These are phyloP conservation scores for Arthrinium phaeospermum DNA, from an alignment of 2,329 filamentous ascomycete genomes.

Conservation along the genomic window DNA sequence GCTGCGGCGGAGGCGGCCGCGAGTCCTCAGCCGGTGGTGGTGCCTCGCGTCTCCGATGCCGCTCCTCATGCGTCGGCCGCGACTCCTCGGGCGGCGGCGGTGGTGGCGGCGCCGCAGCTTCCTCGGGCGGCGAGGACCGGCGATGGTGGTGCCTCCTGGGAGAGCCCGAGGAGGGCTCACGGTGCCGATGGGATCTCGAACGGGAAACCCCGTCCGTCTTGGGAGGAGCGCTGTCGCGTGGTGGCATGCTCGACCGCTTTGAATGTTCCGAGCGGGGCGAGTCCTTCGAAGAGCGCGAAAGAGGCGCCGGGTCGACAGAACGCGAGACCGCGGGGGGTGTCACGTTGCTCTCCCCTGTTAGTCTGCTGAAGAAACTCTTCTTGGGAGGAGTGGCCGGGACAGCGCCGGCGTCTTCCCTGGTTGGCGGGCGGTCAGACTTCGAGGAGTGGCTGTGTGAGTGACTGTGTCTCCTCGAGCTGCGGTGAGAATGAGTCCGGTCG, in stretches of 20 bases:
- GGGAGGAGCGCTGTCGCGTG: slow-evolving; percentile 3
- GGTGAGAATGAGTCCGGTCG: slow-evolving; percentile 19
- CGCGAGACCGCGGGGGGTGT: background rate
- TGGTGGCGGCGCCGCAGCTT: background rate
- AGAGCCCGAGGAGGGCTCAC: slow-evolving; percentile 4
- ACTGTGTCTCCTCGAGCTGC: slow-evolving; percentile 21
- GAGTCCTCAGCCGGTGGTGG: background rate
- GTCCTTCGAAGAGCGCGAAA: slow-evolving; percentile 17
- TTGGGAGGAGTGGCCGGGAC: background rate
- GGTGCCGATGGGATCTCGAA: slow-evolving; percentile 5
- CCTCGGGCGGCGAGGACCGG: background rate
- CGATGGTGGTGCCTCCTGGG: background rate
- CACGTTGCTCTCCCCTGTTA: slow-evolving; percentile 16
- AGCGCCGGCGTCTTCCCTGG: background rate
- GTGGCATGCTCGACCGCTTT: slow-evolving; percentile 17
- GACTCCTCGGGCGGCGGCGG: background rate
- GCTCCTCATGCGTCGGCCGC: background rate
- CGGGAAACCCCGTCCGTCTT: background rate
- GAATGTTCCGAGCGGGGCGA: background rate
- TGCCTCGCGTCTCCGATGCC: background rate
- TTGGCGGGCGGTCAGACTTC: background rate
- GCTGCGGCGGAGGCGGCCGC: background rate
- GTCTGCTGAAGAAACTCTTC: slow-evolving; percentile 22
- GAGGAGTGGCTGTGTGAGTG: slow-evolving; percentile 19
- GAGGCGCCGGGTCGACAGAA: slow-evolving; percentile 12